These are phyloP conservation scores for Trypanosoma cruzi DNA, from an alignment of 208 protist genomes.

Conservation along the genomic window DNA sequence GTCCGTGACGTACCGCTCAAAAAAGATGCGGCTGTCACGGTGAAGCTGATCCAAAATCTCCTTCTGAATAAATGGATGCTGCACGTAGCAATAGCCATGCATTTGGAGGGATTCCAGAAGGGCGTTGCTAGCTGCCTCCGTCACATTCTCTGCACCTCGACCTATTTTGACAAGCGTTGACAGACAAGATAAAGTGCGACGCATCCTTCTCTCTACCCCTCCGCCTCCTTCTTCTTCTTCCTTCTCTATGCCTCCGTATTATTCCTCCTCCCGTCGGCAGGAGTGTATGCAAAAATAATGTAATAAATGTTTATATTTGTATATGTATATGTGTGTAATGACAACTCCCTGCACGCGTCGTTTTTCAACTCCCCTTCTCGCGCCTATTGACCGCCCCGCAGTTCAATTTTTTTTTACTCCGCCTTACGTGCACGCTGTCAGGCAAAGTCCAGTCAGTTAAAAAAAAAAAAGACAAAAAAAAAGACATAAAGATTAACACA, in stretches of 20 bases:
- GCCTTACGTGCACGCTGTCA: neutral
- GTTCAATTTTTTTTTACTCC: neutral
- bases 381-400: neutral
- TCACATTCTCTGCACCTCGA: slow-evolving; percentile 74
- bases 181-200: slow-evolving; percentile 36
- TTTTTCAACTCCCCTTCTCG: neutral
- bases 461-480: neutral
- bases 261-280: neutral
- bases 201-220: slow-evolving; percentile 36
- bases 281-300: neutral
- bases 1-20: slow-evolving; percentile 82
- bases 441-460: neutral
- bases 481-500: no score
- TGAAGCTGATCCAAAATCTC: slow-evolving; percentile 86
- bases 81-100: slow-evolving; percentile 90
- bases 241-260: neutral
- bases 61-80: slow-evolving; percentile 89
- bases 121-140: slow-evolving; percentile 79
- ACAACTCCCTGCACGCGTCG: neutral
- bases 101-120: slow-evolving; percentile 83
- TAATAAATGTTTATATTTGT: no score
- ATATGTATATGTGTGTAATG: neutral
- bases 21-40: slow-evolving; percentile 83
- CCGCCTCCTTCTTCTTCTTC: neutral
- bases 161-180: slow-evolving; percentile 85